Evolutionary conservation across 2,329 filamentous ascomycete genomes (phyloP).

Genomic region (Teratosphaeria pseudoeucalypti): DNA sequence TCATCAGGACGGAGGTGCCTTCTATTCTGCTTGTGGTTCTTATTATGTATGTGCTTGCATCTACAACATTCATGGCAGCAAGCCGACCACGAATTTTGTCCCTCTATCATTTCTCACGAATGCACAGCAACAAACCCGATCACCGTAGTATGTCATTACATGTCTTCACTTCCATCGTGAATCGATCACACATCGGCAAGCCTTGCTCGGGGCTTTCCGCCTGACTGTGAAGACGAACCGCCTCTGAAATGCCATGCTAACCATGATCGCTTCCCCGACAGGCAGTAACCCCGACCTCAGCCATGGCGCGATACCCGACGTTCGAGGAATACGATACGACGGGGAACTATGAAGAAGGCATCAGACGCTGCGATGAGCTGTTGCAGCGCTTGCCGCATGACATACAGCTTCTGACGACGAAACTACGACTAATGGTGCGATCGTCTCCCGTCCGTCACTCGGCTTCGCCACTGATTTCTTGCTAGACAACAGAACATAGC

Average conservation of each 20-base stretch:
- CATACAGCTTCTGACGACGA: slow-evolving; percentile 20
- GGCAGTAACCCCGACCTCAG: slow-evolving; percentile 1
- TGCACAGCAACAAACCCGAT: too few species aligned
- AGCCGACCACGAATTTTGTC: background rate
- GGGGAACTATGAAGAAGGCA: slow-evolving; percentile 21
- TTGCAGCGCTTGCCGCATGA: slow-evolving; percentile 21
- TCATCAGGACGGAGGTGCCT: background rate
- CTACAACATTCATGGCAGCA: too few species aligned
- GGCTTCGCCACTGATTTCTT: background rate
- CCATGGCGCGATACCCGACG: slow-evolving; percentile 25
- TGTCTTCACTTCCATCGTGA: too few species aligned
- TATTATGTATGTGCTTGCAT: too few species aligned
- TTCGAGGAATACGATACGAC: slow-evolving; percentile 22
- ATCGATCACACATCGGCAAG: background rate
- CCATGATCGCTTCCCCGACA: background rate
- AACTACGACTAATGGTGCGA: slow-evolving; percentile 18
- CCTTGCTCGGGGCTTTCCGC: background rate
- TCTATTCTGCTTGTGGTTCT: too few species aligned
- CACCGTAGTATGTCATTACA: too few species aligned
- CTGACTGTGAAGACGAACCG: background rate
- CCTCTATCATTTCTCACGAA: too few species aligned
- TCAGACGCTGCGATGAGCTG: slow-evolving; percentile 23
- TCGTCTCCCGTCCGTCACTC: background rate
- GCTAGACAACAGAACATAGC: background rate
- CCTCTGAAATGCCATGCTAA: background rate